Evolutionary conservation across 2,329 filamentous ascomycete species (phyloP).

Genomic region (Xylaria sp.): DNA sequence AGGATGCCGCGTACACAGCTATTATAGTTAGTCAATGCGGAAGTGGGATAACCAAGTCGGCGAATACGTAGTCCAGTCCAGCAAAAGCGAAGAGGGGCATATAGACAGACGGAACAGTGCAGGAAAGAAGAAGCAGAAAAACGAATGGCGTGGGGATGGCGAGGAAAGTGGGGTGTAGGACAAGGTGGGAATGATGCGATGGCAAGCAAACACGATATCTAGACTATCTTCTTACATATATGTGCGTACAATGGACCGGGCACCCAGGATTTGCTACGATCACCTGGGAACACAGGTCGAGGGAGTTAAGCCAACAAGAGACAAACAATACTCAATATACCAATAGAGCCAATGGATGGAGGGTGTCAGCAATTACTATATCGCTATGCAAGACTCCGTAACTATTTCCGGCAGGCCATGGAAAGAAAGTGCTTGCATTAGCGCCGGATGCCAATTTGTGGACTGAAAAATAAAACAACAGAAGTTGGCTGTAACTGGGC

Average conservation of each 20-base stretch:
- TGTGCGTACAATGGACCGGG: background rate
- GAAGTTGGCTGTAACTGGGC: background rate
- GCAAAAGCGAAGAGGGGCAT: background rate
- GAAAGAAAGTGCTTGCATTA: constrained; percentile 30
- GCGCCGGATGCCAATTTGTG: constrained; percentile 18
- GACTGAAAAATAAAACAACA: background rate
- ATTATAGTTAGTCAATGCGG: background rate
- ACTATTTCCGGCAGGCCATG: background rate
- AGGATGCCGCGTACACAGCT: background rate
- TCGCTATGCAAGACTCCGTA: background rate
- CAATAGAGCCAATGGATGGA: background rate
- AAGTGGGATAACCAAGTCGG: background rate
- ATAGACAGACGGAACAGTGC: background rate
- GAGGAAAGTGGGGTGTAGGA: constrained; percentile 1
- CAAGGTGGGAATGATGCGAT: constrained; percentile 3
- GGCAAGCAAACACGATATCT: background rate
- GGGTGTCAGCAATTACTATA: background rate
- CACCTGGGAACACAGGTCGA: background rate
- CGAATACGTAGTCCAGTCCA: background rate
- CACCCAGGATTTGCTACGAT: background rate
- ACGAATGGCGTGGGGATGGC: background rate
- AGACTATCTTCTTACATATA: too few species aligned
- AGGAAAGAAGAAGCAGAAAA: background rate
- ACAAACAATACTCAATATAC: too few species aligned
- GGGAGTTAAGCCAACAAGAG: background rate